Percentiles rank a stretch among this genome's conserved stretches.
Evolutionary conservation across 1,139 yeast genomes (phyloP).

Genomic region (Pichia sp.): DNA sequence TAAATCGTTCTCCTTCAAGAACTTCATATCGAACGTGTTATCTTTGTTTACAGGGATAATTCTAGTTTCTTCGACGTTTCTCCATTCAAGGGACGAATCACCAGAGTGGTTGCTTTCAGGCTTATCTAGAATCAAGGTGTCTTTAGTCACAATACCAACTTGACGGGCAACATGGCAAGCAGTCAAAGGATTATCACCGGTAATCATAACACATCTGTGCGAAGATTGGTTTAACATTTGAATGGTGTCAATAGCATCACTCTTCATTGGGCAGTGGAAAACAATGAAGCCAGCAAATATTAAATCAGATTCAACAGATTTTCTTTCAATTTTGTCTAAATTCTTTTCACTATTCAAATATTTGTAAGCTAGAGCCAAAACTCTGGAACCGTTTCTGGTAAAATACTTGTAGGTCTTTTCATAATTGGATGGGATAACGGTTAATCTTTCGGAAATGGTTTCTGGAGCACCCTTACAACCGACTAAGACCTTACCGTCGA

Average conservation of each 20-base stretch:
- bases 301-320: constrained; percentile 68
- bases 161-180: constrained; percentile 97
- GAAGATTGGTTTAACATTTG: constrained; percentile 91
- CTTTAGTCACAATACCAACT: constrained; percentile 80
- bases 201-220: constrained; percentile 94
- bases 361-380: constrained; percentile 87
- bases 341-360: constrained; percentile 47
- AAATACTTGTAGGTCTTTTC: constrained; percentile 86
- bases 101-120: constrained; percentile 56
- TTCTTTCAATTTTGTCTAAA: constrained; percentile 59
- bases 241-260: constrained; percentile 86
- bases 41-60: constrained; percentile 59
- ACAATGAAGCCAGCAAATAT: constrained; percentile 90
- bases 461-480: constrained; percentile 99
- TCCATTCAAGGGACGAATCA: constrained; percentile 70
- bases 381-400: constrained; percentile 95
- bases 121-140: constrained; percentile 80
- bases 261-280: constrained; percentile 94
- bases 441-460: constrained; percentile 76
- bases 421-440: constrained; percentile 68
- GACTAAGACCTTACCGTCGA: constrained; percentile 57
- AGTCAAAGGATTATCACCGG: constrained; percentile 98
- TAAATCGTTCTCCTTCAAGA: constrained; percentile 70
- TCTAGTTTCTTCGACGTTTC: constrained; percentile 74
- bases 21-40: constrained; percentile 51